Evolutionary conservation across 306 rosid species (phyloP).

Genomic region (Quercus mongolica): DNA sequence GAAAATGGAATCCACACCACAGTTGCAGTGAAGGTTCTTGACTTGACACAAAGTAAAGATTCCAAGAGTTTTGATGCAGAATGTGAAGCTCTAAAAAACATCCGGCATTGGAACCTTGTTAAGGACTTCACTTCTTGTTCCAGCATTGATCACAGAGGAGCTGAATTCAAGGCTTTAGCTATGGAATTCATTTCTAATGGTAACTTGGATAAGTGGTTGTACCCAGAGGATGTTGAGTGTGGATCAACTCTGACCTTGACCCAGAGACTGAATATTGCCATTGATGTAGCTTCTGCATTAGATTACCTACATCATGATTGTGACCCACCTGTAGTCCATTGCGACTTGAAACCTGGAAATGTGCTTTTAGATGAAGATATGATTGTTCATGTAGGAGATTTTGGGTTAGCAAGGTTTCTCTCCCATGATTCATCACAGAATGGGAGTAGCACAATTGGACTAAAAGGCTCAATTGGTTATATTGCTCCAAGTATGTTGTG

Average conservation of each 20-base stretch:
- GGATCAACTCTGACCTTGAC: constrained; percentile 25
- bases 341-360: constrained; percentile 46
- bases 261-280: constrained; percentile 34
- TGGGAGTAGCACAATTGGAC: too few relatives aligned
- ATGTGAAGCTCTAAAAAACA: too few relatives aligned
- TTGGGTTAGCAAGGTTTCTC: constrained; percentile 13
- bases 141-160: constrained; percentile 33
- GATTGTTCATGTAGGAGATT: constrained; percentile 44
- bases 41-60: too few relatives aligned
- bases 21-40: too few relatives aligned
- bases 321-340: constrained; percentile 40
- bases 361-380: constrained; percentile 34
- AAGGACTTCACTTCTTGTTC: constrained; percentile 38
- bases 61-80: too few relatives aligned
- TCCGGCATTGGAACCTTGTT: constrained; percentile 18
- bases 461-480: too few relatives aligned
- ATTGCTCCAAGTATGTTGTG: too few relatives aligned
- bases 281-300: constrained; percentile 46
- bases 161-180: constrained; percentile 38
- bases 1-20: too few relatives aligned
- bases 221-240: constrained; percentile 15
- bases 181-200: constrained; percentile 43
- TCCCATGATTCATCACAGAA: too few relatives aligned
- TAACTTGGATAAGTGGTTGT: constrained; percentile 28
- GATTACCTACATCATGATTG: constrained; percentile 43